Evolutionary conservation across 345 rosid species (phyloP).

Genomic region (Citrus trifoliata): DNA sequence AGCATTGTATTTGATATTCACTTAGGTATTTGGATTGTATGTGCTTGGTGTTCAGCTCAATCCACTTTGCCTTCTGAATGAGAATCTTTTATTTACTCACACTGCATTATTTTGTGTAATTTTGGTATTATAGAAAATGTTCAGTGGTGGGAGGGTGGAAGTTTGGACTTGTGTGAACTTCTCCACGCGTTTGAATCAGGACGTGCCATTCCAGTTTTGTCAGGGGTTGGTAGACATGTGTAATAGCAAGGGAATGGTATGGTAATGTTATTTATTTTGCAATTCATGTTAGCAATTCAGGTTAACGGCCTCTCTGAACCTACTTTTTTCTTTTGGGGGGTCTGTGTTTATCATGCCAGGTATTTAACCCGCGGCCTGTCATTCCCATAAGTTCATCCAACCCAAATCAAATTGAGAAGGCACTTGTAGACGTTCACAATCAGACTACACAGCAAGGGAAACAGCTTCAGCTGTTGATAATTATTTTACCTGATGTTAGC

Average conservation of each 20-base stretch:
- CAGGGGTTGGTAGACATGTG: slow-evolving; percentile 51
- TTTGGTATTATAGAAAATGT: slow-evolving; percentile 57
- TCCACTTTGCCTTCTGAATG: neutral
- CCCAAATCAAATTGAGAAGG: slow-evolving; percentile 43
- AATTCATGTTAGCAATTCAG: neutral
- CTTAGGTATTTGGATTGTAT: neutral
- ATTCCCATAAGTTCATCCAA: slow-evolving; percentile 28
- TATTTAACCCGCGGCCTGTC: slow-evolving; percentile 32
- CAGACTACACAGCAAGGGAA: slow-evolving; percentile 5
- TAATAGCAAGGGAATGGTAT: slow-evolving; percentile 67
- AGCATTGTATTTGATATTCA: neutral
- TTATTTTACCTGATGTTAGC: slow-evolving; percentile 57
- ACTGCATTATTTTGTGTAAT: neutral
- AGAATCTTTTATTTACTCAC: neutral
- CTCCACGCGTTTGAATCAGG: slow-evolving; percentile 6
- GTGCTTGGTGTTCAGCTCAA: neutral
- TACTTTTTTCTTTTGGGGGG: neutral
- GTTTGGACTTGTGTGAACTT: slow-evolving; percentile 67
- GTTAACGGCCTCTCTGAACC: neutral
- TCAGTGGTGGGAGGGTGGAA: slow-evolving; percentile 63
- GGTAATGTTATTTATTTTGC: neutral
- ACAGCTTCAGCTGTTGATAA: slow-evolving; percentile 52
- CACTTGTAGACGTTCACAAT: slow-evolving; percentile 34
- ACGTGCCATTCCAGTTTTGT: slow-evolving; percentile 40
- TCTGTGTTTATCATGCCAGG: slow-evolving; percentile 20